Evolutionary conservation across 2,329 filamentous ascomycete genomes (phyloP).

Genomic region (Aureobasidium sp.): DNA sequence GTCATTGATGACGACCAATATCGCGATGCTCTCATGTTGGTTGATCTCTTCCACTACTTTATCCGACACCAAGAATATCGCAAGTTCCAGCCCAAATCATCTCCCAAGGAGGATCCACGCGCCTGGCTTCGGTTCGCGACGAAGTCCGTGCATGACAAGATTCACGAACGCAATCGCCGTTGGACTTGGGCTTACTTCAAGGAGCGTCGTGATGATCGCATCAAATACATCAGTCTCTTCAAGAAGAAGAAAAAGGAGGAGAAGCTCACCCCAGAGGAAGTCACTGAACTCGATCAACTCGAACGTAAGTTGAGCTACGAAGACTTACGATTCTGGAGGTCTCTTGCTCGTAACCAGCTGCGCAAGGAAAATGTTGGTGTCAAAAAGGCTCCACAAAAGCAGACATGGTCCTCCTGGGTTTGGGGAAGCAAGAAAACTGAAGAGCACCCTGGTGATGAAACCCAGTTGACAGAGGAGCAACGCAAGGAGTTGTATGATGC

Average conservation of each 20-base stretch:
- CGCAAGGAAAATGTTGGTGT: conserved; percentile 90
- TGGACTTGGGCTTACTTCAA: conserved; percentile 98
- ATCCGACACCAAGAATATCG: conserved; percentile 97
- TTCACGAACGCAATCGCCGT: conserved; percentile 83
- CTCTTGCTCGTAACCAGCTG: conserved; percentile 84
- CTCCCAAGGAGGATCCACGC: conserved; percentile 79
- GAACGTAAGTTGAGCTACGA: conserved; percentile 90
- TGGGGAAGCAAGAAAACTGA: conserved; percentile 67
- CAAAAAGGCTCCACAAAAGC: conserved; percentile 64
- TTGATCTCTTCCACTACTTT: conserved; percentile 97
- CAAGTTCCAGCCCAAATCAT: conserved; percentile 77
- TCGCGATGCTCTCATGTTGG: conserved; percentile 93
- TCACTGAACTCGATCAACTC: conserved; percentile 63
- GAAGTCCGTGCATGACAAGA: conserved; percentile 82
- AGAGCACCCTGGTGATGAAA: conserved; percentile 64
- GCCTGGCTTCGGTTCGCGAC: conserved; percentile 93
- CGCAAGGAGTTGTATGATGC: conserved; percentile 93
- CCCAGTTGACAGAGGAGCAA: conserved; percentile 89
- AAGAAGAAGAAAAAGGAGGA: conserved; percentile 79
- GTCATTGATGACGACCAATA: conserved; percentile 98
- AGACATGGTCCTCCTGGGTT: conserved; percentile 86
- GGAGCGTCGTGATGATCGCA: conserved; percentile 83
- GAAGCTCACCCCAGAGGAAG: conserved; percentile 60
- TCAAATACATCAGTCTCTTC: conserved; percentile 86
- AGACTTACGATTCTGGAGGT: conserved; percentile 95